Percentiles rank a stretch among this genome's conserved stretches.
Evolutionary conservation across 192 early-diverging fungal species (phyloP).

Genomic region (Backusella mclennaniae): DNA sequence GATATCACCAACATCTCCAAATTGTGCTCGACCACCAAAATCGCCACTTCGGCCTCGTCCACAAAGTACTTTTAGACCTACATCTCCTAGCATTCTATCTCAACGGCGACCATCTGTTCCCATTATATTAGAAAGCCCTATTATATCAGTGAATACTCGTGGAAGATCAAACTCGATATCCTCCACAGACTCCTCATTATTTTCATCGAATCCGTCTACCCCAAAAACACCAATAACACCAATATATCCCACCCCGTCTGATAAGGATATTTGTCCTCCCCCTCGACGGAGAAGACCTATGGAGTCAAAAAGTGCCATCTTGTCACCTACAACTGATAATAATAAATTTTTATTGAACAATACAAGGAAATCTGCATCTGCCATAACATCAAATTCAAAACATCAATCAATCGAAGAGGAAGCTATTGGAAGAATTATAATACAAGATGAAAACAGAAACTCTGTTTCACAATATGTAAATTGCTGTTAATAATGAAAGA

Average conservation of each 20-base stretch:
- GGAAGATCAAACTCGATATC: background rate
- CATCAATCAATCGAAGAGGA: background rate
- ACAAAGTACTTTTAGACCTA: background rate
- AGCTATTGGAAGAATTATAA: constrained; percentile 7
- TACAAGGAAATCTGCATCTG: background rate
- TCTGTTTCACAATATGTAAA: constrained; percentile 47
- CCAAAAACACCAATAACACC: constrained; percentile 19
- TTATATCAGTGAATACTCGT: background rate
- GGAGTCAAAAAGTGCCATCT: background rate
- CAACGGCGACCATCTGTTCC: constrained; percentile 15
- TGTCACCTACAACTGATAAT: background rate
- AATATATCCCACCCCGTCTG: background rate
- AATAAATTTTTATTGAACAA: background rate
- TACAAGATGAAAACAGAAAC: constrained; percentile 11
- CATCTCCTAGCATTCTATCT: background rate
- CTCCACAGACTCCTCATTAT: constrained; percentile 12
- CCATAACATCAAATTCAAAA: background rate
- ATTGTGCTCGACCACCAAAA: background rate
- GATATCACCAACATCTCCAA: background rate
- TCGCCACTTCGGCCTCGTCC: constrained; percentile 1
- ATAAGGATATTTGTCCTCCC: background rate
- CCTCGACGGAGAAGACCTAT: background rate
- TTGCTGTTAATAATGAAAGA: background rate
- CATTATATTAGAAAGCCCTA: background rate
- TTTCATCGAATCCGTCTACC: constrained; percentile 10